Base-by-base conservation (phyloP, 1,139 yeast species). In the Pichia sp. region DNA sequence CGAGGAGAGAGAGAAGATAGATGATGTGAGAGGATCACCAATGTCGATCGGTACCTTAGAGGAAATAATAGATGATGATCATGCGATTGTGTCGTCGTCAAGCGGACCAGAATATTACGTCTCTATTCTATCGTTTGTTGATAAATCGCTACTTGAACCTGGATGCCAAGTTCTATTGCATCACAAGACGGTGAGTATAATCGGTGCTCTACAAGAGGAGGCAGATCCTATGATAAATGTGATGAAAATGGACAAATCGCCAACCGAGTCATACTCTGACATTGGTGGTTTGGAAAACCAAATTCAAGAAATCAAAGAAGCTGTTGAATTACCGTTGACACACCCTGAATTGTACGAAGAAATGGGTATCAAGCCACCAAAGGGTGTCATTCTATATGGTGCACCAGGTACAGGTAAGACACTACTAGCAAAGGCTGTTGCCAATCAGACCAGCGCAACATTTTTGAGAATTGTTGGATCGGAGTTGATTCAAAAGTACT, bases 341-440 rank as follows among this genome's bases (percentile, higher is more conserved):
- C 99, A 95, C 72, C 98, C 99, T 1, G 99, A 95, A 71, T 76
- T 95, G 64, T 95, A 93, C 73, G 97, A 95, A 73, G 98, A 93
- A 73, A 93, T 95, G 97, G 99, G 99, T 63, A 93, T 95, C 69
- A 91, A 92, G 67, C 99, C 99, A 8, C 99, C 99, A 52, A 93
- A 93, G 75, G 99, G 99, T 73, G 99, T 95, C 55, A 92, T 95
- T 64, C 78, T 95, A 59, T 95, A 95, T 69, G 99, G 99, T 64
- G 96, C 98, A 0, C 99, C 99, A 38, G 99, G 99, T 71, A 95
- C 99, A 0, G 99, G 99, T 68, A 95, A 95, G 72, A 95, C 99
- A 0, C 75, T 95, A 61, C 78, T 95, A 64, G 99, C 98, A 20
- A 95, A 93, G 72, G 99, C 99, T 0, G 99, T 95, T 53, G 99